Evolutionary conservation across 139 green algal species (phyloP), one percentile per base, ranked within the genome.

Genomic region (Chlorella sp.): DNA sequence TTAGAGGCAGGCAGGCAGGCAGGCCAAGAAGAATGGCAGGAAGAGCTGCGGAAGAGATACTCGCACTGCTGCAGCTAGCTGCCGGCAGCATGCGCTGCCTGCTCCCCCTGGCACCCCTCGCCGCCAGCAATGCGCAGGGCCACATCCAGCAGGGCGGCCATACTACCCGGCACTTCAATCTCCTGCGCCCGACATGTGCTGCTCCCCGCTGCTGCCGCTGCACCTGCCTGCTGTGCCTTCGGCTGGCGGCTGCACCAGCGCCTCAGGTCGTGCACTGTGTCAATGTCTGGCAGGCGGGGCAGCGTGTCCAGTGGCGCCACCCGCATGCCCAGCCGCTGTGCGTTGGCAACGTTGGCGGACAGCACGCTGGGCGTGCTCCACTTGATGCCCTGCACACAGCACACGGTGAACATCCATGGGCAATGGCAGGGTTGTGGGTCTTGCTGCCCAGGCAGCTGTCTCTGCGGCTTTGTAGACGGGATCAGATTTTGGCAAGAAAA

Each of bases 311-410:
- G 34, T 2, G 90, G 92, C 4, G 92, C 86, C 2, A 96, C 34
- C 26, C 18, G 68, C 75, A 96, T 83, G 0, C 91, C 93, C 24
- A 89, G 18, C 14, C 36, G 37, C 42, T 68, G 53, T 24, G 90
- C 94, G 12, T 48, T 79, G 5, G 66, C 88, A 26, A 92, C 34
- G 19, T 89, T 96, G 5, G 85, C 69, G 15, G 69, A 11, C 81
- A 94, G 78, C 81, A 96, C 93, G 4, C 42, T 78, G 28, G 83
- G 32, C 0, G 90, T 96, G 88, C 93, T 96, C 95, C 95, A 97
- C 5, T 57, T 7, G 22, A 97, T 90, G 36, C 86, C 85, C 61
- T 91, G 60, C 28, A 86, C 15, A n/a, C 75, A 4, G 39, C 78
- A 34, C 11, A 64, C 0, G 40, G 22, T 53, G 12, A 26, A 34